Evolutionary conservation across 1,284 basidiomycete genomes (phyloP).

Genomic region (Cutaneotrichosporon cavernicola): DNA sequence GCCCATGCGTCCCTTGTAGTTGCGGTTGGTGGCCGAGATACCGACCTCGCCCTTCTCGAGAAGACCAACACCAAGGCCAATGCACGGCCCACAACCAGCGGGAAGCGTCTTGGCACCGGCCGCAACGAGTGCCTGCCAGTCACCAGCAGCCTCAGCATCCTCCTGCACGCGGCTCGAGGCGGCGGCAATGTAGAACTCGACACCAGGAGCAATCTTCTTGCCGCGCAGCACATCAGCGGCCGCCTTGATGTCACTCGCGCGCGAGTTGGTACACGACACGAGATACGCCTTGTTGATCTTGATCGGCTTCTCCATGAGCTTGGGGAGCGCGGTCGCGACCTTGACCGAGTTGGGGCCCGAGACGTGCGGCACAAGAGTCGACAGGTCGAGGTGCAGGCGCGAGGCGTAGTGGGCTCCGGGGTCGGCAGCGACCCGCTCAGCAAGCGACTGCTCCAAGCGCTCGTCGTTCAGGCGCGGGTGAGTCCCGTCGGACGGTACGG

Average conservation of each 20-base stretch:
- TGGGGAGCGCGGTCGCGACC: conserved; percentile 83
- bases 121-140: conserved; percentile 65
- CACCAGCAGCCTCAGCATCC: conserved; percentile 25
- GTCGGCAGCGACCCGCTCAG: conserved; percentile 67
- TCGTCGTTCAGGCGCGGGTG: conserved; percentile 84
- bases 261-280: conserved; percentile 96
- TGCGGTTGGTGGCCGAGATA: conserved; percentile 96
- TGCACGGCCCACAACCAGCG: conserved; percentile 96
- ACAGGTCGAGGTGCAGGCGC: conserved; percentile 87
- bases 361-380: conserved; percentile 89
- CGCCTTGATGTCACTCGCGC: conserved; percentile 88
- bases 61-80: conserved; percentile 88
- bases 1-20: conserved; percentile 99
- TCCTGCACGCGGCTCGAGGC: conserved; percentile 64
- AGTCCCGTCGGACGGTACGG: conserved; percentile 53
- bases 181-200: conserved; percentile 97
- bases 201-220: conserved; percentile 78
- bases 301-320: conserved; percentile 71
- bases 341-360: conserved; percentile 99
- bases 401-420: conserved; percentile 78
- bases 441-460: conserved; percentile 67
- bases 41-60: conserved; percentile 92
- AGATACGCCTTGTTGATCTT: conserved; percentile 97
- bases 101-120: conserved; percentile 91
- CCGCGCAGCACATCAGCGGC: conserved; percentile 86